Base-by-base conservation (phyloP, 164 flowering plant genomes). In the Chimonanthus praecox region DNA sequence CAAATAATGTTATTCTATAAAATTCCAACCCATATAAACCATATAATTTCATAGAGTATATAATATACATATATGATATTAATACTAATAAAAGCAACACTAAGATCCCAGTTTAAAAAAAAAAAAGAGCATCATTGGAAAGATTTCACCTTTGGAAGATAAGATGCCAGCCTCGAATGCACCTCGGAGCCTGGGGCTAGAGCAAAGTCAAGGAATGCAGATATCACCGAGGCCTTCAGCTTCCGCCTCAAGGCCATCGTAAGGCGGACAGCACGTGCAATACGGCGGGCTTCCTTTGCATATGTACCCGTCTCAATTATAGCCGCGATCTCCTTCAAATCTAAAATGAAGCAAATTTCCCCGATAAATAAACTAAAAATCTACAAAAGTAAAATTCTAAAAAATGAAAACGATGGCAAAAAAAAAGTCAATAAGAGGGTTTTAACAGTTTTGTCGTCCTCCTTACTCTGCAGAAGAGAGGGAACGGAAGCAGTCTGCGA, bases 271-370 rank as follows among this genome's bases (percentile, higher is more conserved):
- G 92, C 98, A 9, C 90, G 86, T 47, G 76, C 74, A 74, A 94
- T 86, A 62, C 89, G 76, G 11, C 94, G 88, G n/a, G 86, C 92
- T 78, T 94, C 98, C 49, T 85, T 82, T 1, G 87, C 75, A 71
- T 92, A 87, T 0, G 96, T 85, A 3, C 96, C 93, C 7, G 86
- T 82, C 87, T 92, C 98, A 45, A 94, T 81, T 46, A 92, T 73
- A 2, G 87, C 77, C 0, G 83, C 92, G 63, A 89, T 88, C 75
- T 88, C 97, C 85, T 88, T 92, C 94, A 94, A 85, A 81, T 88
- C 98, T 92, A 72, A 20, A 76, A 73, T 51, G 33, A 58, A 77
- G 60, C 49, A 63, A 65, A 47, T 51, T 49, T 11, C 5, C 49
- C 7, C 49, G 16, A 54, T 54, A 13, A 54, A 54, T 47, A 20